phyloP scores from a whole-genome alignment of 2,329 filamentous ascomycete species.

The Cladosporium oxysporum region DNA sequence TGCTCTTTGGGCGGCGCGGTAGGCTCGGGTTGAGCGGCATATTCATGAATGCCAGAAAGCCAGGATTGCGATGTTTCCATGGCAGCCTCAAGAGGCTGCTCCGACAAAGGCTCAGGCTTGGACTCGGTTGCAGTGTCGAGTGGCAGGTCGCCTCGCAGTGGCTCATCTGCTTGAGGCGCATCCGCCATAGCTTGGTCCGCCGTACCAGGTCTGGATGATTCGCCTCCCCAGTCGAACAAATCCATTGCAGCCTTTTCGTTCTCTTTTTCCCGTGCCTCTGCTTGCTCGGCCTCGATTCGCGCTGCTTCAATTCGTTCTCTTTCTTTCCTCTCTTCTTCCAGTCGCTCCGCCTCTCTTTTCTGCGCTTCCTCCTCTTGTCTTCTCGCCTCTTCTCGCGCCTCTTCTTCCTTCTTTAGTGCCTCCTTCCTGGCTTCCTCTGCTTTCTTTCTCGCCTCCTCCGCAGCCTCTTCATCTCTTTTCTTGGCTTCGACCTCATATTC shows the following conservation, averaged over 20 bases:
- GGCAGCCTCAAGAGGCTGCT: not conserved
- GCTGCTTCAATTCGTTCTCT: slow-evolving; percentile 24
- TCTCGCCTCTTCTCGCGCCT: slow-evolving; percentile 13
- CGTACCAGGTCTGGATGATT: slow-evolving; percentile 15
- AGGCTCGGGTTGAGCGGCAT: slow-evolving; percentile 24
- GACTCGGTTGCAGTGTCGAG: not conserved
- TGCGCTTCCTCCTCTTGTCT: slow-evolving; percentile 7
- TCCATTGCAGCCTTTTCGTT: slow-evolving; percentile 17
- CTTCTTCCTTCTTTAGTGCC: slow-evolving; percentile 6
- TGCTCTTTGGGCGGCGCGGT: not conserved
- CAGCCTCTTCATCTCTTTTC: slow-evolving; percentile 17
- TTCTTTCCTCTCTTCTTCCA: slow-evolving; percentile 27
- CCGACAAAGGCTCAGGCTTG: not conserved
- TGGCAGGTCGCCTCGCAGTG: not conserved
- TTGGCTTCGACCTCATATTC: slow-evolving; percentile 23
- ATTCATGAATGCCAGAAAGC: slow-evolving; percentile 48
- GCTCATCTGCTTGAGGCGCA: slow-evolving; percentile 4
- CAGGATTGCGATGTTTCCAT: slow-evolving; percentile 35
- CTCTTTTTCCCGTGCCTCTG: slow-evolving; percentile 10
- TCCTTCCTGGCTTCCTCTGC: slow-evolving; percentile 17
- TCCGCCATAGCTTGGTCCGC: slow-evolving; percentile 13
- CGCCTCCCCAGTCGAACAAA: slow-evolving; percentile 13
- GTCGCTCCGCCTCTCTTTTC: slow-evolving; percentile 28
- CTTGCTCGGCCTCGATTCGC: slow-evolving; percentile 17
- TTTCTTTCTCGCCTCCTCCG: slow-evolving; percentile 15